Evolutionary conservation across 352 stramenopile genomes (phyloP), one percentile per base, ranked within the genome.

Genomic region (Blastocystis sp.): DNA sequence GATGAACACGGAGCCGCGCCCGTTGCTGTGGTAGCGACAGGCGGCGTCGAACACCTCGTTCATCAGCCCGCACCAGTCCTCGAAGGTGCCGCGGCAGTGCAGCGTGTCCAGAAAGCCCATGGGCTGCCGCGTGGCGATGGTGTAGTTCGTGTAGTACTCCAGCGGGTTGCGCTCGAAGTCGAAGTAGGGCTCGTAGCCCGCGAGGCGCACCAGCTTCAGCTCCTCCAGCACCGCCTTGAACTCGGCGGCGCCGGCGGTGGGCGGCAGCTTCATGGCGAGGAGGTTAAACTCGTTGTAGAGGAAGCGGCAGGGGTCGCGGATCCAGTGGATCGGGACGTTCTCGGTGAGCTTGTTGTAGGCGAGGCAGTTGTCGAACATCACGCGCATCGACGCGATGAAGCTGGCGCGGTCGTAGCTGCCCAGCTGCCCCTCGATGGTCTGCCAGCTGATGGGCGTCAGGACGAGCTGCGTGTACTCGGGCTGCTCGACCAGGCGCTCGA

Each of bases 351-450:
- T 67, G 51, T 85, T 67, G 74, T 70, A 85, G 12, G 74, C 55
- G 3, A 85, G 37, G 55, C 74, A 85, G 60, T 85, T 85, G 61
- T 85, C 74, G 41, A 85, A 85, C 74, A 85, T 85, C 51, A 85
- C 24, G 26, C 74, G 74, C 45, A 85, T 45, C n/a, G 51, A 67
- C 12, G 74, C 74, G 1, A 85, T 29, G 55, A 85, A 85, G 24
- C 51, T 59, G 19, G 61, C 55, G 24, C 74, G 74, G 66, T 85
- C 31, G 61, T 85, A 85, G n/a, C n/a, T 45, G 24, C 26, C 51
- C 31, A 85, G 74, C 24, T 85, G n/a, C 35, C 31, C 74, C 37
- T 55, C 55, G 31, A 85, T 85, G 50, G 66, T 85, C 3, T 24
- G 31, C 74, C 74, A 85, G 2, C 50, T 85, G 3, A 85, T 62